These are phyloP conservation scores for Vickermania ingenoplastis DNA, from an alignment of 208 protist species.

Conservation along the genomic window DNA sequence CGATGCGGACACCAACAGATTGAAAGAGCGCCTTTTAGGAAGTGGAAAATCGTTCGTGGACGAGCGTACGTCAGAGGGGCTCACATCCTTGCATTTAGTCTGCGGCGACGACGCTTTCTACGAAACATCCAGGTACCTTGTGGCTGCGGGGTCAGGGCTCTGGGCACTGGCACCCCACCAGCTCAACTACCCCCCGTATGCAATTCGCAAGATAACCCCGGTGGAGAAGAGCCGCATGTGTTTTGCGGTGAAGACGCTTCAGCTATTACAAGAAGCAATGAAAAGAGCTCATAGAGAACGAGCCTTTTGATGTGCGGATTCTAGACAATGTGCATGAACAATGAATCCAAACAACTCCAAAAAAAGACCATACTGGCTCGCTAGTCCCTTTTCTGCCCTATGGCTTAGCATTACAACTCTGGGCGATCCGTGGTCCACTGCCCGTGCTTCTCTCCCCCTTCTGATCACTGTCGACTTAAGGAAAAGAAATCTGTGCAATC, in stretches of 20 bases:
- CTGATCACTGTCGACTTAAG: too few species aligned
- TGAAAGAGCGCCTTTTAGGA: constrained; percentile 27
- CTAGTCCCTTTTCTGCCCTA: constrained; percentile 9
- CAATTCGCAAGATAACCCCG: background rate
- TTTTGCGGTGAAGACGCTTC: background rate
- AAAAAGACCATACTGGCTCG: background rate
- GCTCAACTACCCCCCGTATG: background rate
- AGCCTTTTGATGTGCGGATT: background rate
- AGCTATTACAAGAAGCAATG: background rate
- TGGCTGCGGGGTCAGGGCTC: constrained; percentile 16
- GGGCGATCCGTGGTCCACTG: too few species aligned
- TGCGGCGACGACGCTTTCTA: constrained; percentile 18
- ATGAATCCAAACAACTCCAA: background rate
- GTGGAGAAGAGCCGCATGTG: background rate
- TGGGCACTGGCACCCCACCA: constrained; percentile 6
- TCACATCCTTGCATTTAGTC: constrained; percentile 30
- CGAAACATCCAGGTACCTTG: constrained; percentile 15
- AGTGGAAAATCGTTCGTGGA: constrained; percentile 19
- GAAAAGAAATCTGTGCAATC: too few species aligned
- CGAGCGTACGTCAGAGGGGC: constrained; percentile 19
- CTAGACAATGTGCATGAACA: background rate
- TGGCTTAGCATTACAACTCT: background rate
- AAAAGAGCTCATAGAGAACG: background rate
- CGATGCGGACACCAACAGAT: constrained; percentile 10
- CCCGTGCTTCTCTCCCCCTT: too few species aligned